Evolutionary conservation across 2,329 filamentous ascomycete species (phyloP), one percentile per base, ranked within the genome.

Genomic region (Exophiala aquamarina): DNA sequence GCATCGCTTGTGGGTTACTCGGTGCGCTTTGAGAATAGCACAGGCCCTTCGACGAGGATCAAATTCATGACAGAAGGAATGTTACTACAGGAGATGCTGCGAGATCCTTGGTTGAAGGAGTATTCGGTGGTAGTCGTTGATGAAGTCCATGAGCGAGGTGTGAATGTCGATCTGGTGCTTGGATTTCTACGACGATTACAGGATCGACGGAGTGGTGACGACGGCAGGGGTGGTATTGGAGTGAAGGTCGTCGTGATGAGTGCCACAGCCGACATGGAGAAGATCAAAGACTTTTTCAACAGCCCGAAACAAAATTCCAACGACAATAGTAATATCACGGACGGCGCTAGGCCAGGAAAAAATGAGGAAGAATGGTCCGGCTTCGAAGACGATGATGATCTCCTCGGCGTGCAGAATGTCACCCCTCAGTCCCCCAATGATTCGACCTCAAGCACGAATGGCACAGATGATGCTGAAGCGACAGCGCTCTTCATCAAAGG

Each of bases 21-120:
- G 3, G 92, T 98, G 26, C 86, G 93, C 46, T 98, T 98, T 61
- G 93, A 98, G 59, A 88, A 91, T 50, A 84, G 86, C 10, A 82
- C 88, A 0, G 87, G 89, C n/a, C 81, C 81, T 15, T 85, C 83
- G n/a, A 88, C 89, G 3, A 84, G 79, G 61, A 86, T 98, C 69
- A 97, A 97, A 63, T 98, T 90, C 60, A 72, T 98, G 54, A 98
- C 93, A 0, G 94, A 98, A 67, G 93, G 93, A 60, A 97, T 95
- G 84, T 75, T 98, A 41, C 75, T 98, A 11, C 91, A 97, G 65
- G 94, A 98, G 67, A 85, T 98, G 67, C 69, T 98, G 50, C 79
- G 86, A 43, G 93, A 98, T 65, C 88, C 89, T 1, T 77, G 84
- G 61, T 75, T 98, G 61, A 81, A 79, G 23, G 83, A 88, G 63